These are phyloP conservation scores for Chrysoporthe cubensis DNA, from an alignment of 2,329 filamentous ascomycete species.

Conservation along the genomic window DNA sequence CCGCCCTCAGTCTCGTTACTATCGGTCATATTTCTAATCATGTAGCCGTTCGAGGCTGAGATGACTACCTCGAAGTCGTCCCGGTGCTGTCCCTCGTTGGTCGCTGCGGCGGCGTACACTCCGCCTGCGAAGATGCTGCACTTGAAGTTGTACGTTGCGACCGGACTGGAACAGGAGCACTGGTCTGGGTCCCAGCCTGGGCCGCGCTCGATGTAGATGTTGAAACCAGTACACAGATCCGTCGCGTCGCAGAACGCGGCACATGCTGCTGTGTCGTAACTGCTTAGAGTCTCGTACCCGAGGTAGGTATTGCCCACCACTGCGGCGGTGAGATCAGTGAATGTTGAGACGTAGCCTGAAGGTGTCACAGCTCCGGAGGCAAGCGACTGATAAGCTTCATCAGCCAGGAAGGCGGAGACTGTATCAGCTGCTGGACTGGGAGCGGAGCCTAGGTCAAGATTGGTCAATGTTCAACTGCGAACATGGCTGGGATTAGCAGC, in stretches of 20 bases:
- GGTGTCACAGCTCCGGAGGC: neutral
- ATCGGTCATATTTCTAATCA: neutral
- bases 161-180: conserved; percentile 2
- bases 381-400: neutral
- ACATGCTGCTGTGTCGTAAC: neutral
- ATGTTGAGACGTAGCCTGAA: neutral
- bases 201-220: conserved; percentile 11
- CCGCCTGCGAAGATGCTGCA: conserved; percentile 11
- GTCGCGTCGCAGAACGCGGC: conserved; percentile 5
- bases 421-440: conserved; percentile 12
- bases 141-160: conserved; percentile 10
- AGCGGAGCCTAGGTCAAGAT: neutral
- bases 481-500: neutral
- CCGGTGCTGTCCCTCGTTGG: conserved; percentile 1
- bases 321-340: conserved; percentile 1
- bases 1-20: neutral
- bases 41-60: conserved; percentile 8
- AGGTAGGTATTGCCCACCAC: conserved; percentile 10
- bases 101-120: conserved; percentile 1
- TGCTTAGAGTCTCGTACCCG: conserved; percentile 8
- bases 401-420: neutral
- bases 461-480: no score
- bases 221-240: conserved; percentile 9
- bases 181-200: conserved; percentile 9
- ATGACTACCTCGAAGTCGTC: conserved; percentile 9